These are phyloP conservation scores for Ceratocystis papillata DNA, from an alignment of 2,329 filamentous ascomycete genomes.

Conservation along the genomic window DNA sequence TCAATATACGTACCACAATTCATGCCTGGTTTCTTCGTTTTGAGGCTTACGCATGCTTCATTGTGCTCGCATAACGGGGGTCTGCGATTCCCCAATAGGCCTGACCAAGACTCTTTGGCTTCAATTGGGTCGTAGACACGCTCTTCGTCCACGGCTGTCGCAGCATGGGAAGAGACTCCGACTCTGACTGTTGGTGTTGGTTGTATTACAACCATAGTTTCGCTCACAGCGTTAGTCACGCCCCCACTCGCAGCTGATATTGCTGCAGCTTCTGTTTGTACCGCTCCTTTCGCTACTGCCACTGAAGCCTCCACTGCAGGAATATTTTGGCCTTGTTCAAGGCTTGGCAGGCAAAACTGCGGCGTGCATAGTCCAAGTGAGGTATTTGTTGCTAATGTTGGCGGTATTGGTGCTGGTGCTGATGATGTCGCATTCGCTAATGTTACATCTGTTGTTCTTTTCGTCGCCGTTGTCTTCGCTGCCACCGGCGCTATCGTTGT, in stretches of 20 bases:
- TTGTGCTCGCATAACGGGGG: constrained; percentile 76
- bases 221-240: neutral
- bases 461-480: no score
- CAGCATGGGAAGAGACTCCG: neutral
- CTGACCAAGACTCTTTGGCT: constrained; percentile 74
- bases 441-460: no score
- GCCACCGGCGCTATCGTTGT: neutral
- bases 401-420: no score
- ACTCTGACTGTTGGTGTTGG: neutral
- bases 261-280: neutral
- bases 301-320: no score
- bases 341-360: no score
- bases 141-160: neutral
- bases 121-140: constrained; percentile 55
- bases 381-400: no score
- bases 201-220: neutral
- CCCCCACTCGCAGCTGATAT: neutral
- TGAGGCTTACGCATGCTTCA: constrained; percentile 72
- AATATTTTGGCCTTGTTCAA: no score
- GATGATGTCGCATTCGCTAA: no score
- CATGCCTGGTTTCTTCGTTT: constrained; percentile 79
- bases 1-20: constrained; percentile 52
- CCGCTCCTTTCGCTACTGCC: neutral
- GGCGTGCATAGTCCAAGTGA: no score
- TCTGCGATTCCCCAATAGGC: constrained; percentile 63